phyloP scores from a whole-genome alignment of 2,329 filamentous ascomycete genomes.

The Nakataea oryzae region DNA sequence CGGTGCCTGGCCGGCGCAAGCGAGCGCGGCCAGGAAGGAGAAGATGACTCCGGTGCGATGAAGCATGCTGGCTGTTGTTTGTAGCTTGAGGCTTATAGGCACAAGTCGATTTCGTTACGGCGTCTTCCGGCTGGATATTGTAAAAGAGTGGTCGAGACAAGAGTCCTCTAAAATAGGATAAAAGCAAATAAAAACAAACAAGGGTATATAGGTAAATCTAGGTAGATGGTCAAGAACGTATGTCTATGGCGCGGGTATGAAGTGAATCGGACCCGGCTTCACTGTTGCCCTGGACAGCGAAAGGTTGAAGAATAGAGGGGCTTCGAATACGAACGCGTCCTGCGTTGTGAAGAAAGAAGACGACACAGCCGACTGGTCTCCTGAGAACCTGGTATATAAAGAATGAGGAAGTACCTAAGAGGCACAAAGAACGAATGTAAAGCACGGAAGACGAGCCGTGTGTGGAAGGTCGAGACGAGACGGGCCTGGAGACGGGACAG shows the following conservation, averaged over 20 bases:
- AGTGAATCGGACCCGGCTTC: not conserved
- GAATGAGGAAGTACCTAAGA: not conserved
- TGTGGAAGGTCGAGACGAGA: not conserved
- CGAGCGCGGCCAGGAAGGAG: constrained; percentile 13
- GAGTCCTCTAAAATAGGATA: not conserved
- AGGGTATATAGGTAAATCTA: not conserved
- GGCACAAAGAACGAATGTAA: not conserved
- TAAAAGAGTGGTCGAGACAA: not conserved
- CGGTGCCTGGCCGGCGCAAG: constrained; percentile 20
- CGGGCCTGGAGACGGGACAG: not conserved
- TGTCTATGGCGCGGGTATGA: not conserved
- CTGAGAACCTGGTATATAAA: not conserved
- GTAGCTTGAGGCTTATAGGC: not conserved
- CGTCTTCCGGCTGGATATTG: not conserved
- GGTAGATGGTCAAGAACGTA: not conserved
- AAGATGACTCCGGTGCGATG: not conserved
- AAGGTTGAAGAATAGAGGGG: not conserved
- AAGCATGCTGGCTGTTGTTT: not conserved
- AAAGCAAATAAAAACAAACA: not conserved
- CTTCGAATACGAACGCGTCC: not conserved
- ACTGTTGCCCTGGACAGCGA: not conserved
- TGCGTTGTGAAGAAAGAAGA: not conserved
- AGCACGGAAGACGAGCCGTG: not conserved
- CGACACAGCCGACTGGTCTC: not conserved
- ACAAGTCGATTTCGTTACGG: not conserved